These are phyloP conservation scores for Rhizophagus prolifer DNA, from an alignment of 192 early-diverging fungal genomes.

Conservation along the genomic window DNA sequence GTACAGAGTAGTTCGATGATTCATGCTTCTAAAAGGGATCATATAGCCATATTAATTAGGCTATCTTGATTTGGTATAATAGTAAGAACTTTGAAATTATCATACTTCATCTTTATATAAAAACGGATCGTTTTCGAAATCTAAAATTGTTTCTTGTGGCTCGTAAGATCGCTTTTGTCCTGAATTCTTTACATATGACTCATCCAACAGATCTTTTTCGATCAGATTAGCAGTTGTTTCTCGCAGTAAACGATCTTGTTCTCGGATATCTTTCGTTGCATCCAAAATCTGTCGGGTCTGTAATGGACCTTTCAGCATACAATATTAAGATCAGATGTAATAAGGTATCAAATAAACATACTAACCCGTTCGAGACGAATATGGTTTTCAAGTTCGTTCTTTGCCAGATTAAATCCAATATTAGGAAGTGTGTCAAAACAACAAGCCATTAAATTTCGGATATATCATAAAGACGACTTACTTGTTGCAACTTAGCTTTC, in stretches of 20 bases:
- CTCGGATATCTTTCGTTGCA: constrained; percentile 16
- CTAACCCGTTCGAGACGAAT: constrained; percentile 5
- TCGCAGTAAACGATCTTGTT: constrained; percentile 11
- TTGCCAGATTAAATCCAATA: not conserved
- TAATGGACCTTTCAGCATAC: constrained; percentile 8
- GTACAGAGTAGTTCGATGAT: not conserved
- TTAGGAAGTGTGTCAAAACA: too few relatives aligned
- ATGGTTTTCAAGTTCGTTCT: not conserved
- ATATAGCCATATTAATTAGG: constrained; percentile 5
- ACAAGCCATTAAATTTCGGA: too few relatives aligned
- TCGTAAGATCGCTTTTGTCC: constrained; percentile 2
- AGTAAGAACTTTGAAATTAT: not conserved
- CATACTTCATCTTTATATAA: not conserved
- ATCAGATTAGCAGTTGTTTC: constrained; percentile 8
- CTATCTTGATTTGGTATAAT: constrained; percentile 10
- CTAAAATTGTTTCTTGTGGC: constrained; percentile 16
- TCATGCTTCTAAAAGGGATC: not conserved
- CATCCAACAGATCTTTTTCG: not conserved
- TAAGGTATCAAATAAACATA: constrained; percentile 6
- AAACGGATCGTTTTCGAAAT: constrained; percentile 7
- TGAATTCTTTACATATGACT: too few relatives aligned
- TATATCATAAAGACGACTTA: not conserved
- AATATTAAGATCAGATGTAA: not conserved
- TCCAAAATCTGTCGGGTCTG: constrained; percentile 8
- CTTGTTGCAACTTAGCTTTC: not conserved